Base-by-base conservation (phyloP, 2,329 filamentous ascomycete genomes). In the Aspergillus calidoustus region DNA sequence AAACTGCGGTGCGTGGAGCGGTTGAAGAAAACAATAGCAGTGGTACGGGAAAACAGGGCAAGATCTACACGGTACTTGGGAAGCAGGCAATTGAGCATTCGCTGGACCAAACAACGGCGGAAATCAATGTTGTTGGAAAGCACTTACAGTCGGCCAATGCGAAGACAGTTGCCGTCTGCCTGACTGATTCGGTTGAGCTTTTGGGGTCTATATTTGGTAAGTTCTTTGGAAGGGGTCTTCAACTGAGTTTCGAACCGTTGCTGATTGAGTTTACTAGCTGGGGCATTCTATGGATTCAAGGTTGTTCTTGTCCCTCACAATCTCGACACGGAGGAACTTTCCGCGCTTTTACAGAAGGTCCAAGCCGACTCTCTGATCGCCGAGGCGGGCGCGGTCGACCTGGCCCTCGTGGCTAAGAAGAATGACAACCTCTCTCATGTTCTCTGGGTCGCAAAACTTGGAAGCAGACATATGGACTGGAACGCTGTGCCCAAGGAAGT, bases 381-480 rank as follows among this genome's bases (percentile, higher is more conserved):
- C 2, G 88, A 90, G 34, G 93, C 94, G 3, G 95, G 95, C 47
- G 88, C 90, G n/a, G 86, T 98, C 61, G 91, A 95, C 23, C 87
- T 97, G 48, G 89, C 92, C 64, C 80, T 85, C 43, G 85, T 96
- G 13, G 84, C 88, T 56, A 86, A 89, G 70, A 84, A 82, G 57
- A 92, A 91, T 70, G 84, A 89, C 5, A 84, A 85, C 43, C 83
- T 99, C 50, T 89, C 88, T 64, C 87, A 93, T 68, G 84, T 97
- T 34, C 86, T 97, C 69, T 98, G 93, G 92, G 93, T 97, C 13
- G 92, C 96, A 5, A 94, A 97, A 70, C 87, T 92, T 72, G 92
- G 92, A 47, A 97, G 89, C 80, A 87, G 88, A 69, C 94, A 98
- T 74, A 90, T 99, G 84, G 93, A 97, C 77, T 99, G 94, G 93